Evolutionary conservation across 345 rosid genomes (phyloP).

Genomic region (Lenwebbia sp.): DNA sequence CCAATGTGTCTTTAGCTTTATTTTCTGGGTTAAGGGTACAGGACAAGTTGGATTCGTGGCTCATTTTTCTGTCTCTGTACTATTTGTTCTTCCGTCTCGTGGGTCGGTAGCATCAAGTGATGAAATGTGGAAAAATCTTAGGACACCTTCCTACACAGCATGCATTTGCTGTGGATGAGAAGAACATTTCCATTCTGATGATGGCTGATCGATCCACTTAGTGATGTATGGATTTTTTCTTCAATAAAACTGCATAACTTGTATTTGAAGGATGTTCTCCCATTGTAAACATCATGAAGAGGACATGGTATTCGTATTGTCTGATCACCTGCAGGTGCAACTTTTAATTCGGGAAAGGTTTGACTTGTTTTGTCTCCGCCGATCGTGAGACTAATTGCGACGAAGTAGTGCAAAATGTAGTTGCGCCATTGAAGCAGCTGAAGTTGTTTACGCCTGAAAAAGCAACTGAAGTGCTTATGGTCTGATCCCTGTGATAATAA

Average conservation of each 20-base stretch:
- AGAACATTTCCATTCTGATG: conserved; percentile 42
- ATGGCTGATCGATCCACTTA: conserved; percentile 1
- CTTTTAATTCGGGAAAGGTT: too few relatives aligned
- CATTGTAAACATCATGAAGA: too few relatives aligned
- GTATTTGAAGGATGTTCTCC: background rate
- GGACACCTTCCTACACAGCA: conserved; percentile 63
- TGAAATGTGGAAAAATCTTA: conserved; percentile 42
- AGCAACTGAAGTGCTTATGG: background rate
- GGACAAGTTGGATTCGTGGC: background rate
- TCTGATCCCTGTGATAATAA: fast-evolving
- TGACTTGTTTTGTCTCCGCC: background rate
- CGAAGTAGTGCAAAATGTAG: background rate
- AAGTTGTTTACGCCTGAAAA: background rate
- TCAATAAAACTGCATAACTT: background rate
- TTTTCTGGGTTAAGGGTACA: background rate
- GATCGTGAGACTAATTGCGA: fast-evolving
- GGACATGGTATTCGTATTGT: too few relatives aligned
- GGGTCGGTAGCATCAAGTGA: conserved; percentile 19
- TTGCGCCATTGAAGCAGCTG: background rate
- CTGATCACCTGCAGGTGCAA: too few relatives aligned
- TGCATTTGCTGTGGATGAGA: conserved; percentile 43
- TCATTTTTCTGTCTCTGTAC: background rate
- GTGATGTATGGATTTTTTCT: background rate
- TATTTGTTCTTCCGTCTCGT: background rate
- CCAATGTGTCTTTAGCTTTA: background rate